Percentiles rank a stretch among this genome's conserved stretches.
These are phyloP conservation scores for Quercus engelmannii DNA, from an alignment of 306 rosid species.

Conservation along the genomic window DNA sequence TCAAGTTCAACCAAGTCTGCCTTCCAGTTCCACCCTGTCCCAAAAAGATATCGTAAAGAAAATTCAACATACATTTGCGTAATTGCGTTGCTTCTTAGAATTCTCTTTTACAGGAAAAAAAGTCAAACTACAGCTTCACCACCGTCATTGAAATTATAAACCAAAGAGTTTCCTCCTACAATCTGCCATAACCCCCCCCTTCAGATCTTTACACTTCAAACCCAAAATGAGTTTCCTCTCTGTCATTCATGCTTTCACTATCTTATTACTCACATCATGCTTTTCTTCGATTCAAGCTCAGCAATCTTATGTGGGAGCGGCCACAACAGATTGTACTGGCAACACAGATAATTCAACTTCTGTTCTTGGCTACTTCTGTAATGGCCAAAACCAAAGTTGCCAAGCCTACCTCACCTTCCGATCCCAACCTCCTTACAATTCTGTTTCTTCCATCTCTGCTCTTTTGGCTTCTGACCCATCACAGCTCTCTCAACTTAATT, in stretches of 20 bases:
- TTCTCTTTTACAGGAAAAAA: too few relatives aligned
- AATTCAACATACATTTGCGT: background rate
- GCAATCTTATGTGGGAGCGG: constrained; percentile 63
- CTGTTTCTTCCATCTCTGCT: constrained; percentile 57
- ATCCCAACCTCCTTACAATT: constrained; percentile 55
- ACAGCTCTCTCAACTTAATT: constrained; percentile 47
- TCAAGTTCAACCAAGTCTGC: background rate
- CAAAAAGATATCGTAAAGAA: background rate
- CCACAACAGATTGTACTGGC: constrained; percentile 34
- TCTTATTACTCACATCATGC: constrained; percentile 16
- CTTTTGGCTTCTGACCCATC: constrained; percentile 56
- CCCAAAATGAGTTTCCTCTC: constrained; percentile 39
- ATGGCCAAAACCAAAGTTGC: constrained; percentile 58
- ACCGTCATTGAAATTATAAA: background rate
- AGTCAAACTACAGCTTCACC: background rate
- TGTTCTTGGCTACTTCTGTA: constrained; percentile 65
- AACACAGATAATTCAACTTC: constrained; percentile 38
- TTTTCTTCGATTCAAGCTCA: constrained; percentile 43
- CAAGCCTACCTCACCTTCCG: constrained; percentile 76
- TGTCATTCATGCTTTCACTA: constrained; percentile 8
- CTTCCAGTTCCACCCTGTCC: background rate
- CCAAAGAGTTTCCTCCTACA: background rate
- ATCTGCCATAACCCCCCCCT: background rate
- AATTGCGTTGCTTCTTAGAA: background rate
- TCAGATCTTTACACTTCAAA: constrained; percentile 9